Evolutionary conservation across 208 protist genomes (phyloP), one percentile per base, ranked within the genome.

Genomic region (Crithidia bombi): DNA sequence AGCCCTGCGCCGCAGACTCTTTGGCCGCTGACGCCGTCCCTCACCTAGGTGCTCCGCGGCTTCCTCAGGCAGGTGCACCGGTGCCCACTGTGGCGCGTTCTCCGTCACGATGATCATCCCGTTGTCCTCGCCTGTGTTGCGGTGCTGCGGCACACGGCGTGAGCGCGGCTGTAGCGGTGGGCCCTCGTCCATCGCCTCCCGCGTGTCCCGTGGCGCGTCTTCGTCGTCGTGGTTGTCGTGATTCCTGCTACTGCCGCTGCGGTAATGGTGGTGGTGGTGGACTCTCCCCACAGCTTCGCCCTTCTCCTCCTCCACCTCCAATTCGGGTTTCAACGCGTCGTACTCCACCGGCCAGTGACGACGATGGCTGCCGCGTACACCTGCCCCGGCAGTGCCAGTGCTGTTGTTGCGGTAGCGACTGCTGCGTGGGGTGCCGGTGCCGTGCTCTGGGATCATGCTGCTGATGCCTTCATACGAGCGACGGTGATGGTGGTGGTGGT

Each of bases 341-440:
- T n/a, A 30, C 11, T 3, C 5, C 11, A 5, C 43, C 51, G 30
- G 21, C 43, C 43, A 47, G 43, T 59, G 41, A 43, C 12, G 21
- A 19, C 17, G 43, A n/a, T 19, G 4, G 51, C 36, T 30, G 51
- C 25, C 5, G 7, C 25, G n/a, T n/a, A n/a, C n/a, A n/a, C n/a
- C n/a, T n/a, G n/a, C n/a, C n/a, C n/a, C n/a, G n/a, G n/a, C 55
- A 0, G 43, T 46, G 14, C 56, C 62, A 17, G 43, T 62, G 57
- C 43, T 70, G 64, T 70, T 52, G 38, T 54, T 44, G 39, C 52
- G 57, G 41, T 70, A 70, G 19, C 64, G 75, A 19, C 67, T 73
- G 65, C 78, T 83, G n/a, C 69, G 78, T 17, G 78, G 78, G 6
- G 78, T 79, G 6, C 59, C 51, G 23, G 78, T 83, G 51, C 68